Evolutionary conservation across 2,329 filamentous ascomycete genomes (phyloP), one percentile per base, ranked within the genome.

Genomic region (Sporothrix brunneoviolacea): DNA sequence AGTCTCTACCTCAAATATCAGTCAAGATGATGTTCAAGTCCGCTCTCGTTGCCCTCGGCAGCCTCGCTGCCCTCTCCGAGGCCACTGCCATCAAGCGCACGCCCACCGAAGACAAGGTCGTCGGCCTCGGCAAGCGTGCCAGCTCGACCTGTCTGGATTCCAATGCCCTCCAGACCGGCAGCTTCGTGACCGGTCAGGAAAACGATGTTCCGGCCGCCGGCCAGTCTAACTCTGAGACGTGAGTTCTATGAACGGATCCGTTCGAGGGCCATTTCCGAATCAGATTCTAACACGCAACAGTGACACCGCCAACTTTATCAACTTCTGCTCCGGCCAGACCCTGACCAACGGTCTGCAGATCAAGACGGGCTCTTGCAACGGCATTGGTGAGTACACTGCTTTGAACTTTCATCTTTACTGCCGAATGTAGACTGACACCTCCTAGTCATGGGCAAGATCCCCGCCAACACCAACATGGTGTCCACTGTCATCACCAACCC

Each of bases 301-400:
- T 55, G 77, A 82, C 57, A 54, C 67, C 16, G 68, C 70, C 68
- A 83, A 83, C 70, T 83, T 83, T 65, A 82, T 82, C 73, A 82
- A 83, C 71, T 80, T 82, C 64, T 83, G 79, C 61, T 54, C 64
- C 2, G 76, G 75, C 46, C 56, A 74, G 61, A 74, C 69, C 2
- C 59, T 82, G 54, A 85, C 82, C 57, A 81, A 85, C 60, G 82
- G 82, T 59, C 63, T 74, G 37, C 82, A 85, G 64, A 67, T 75
- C 53, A 70, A 69, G 52, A 64, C 58, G 4, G 82, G 82, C 18
- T 84, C 81, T 32, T 85, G 82, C 68, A 85, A 85, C 64, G 77
- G 77, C 64, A 73, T 83, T 58, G 67, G 76, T 77, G 70, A 64
- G 75, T 71, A n/a, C 10, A 19, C 19, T 22, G 12, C 5, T 42